phyloP scores from a whole-genome alignment of 2,329 filamentous ascomycete species.

The Botrytis pseudocinerea region DNA sequence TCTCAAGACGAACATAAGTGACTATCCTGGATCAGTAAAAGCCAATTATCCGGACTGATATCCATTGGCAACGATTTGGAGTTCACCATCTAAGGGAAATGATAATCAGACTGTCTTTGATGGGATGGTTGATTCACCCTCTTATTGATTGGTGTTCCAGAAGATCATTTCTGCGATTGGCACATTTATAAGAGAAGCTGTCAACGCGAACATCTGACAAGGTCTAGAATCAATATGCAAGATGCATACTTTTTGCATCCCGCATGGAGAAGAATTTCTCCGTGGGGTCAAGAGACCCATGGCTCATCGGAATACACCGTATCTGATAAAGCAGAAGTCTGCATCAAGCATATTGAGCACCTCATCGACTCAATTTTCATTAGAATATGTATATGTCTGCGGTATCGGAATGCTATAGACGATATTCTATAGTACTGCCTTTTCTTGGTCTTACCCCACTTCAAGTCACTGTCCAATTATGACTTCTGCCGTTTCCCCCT shows the following conservation, averaged over 20 bases:
- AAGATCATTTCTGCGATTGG: neutral
- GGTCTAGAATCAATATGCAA: slow-evolving; percentile 9
- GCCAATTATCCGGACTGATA: too few relatives aligned
- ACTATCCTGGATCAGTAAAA: neutral
- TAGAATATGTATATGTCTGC: neutral
- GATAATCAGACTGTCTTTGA: neutral
- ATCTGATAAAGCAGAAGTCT: slow-evolving; percentile 4
- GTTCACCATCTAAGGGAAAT: neutral
- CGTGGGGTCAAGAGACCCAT: neutral
- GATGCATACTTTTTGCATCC: neutral
- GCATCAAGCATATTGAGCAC: neutral
- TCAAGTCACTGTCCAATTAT: neutral
- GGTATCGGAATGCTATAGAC: slow-evolving; percentile 5
- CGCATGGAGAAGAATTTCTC: neutral
- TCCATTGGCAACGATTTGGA: neutral
- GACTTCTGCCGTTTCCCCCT: neutral
- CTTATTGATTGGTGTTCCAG: neutral
- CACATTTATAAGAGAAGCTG: neutral
- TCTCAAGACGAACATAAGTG: neutral
- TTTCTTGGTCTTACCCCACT: neutral
- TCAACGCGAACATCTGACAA: neutral
- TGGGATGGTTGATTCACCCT: neutral
- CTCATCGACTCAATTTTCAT: neutral
- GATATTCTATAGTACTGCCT: neutral
- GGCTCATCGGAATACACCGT: neutral